Conservation (phyloP, 768 basidiomycete species). For the Psilocybe cubensis region DNA sequence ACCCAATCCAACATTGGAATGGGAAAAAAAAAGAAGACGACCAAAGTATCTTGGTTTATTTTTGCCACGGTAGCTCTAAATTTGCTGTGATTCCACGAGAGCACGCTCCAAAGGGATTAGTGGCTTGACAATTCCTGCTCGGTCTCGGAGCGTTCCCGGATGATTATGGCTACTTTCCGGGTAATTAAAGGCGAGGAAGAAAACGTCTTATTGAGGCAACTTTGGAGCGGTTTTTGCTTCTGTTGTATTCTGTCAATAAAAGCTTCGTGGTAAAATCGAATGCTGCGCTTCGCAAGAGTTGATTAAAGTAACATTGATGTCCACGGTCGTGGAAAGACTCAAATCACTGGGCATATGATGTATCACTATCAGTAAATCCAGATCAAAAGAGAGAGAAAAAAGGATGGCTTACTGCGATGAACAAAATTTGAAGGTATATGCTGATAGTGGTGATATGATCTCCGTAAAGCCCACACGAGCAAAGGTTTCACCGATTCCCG, state of each 20-base stretch:
- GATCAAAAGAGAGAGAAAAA: not conserved
- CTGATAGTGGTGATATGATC: constrained; percentile 29
- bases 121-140: not conserved
- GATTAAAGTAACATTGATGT: constrained; percentile 6
- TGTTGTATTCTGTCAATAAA: constrained; percentile 20
- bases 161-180: not conserved
- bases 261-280: constrained; percentile 7
- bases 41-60: no score
- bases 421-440: constrained; percentile 27
- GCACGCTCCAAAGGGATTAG: not conserved
- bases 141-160: not conserved
- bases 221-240: not conserved
- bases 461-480: constrained; percentile 23
- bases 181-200: not conserved
- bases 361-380: not conserved
- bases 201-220: not conserved
- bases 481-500: no score
- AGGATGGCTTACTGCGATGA: constrained; percentile 20
- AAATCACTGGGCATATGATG: constrained; percentile 12
- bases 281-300: constrained; percentile 8
- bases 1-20: not conserved
- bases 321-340: constrained; percentile 20
- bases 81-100: not conserved
- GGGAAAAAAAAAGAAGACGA: not conserved
- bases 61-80: not conserved